Evolutionary conservation across 139 green algal species (phyloP).

Genomic region (Chlamydomonas asymmetrica): DNA sequence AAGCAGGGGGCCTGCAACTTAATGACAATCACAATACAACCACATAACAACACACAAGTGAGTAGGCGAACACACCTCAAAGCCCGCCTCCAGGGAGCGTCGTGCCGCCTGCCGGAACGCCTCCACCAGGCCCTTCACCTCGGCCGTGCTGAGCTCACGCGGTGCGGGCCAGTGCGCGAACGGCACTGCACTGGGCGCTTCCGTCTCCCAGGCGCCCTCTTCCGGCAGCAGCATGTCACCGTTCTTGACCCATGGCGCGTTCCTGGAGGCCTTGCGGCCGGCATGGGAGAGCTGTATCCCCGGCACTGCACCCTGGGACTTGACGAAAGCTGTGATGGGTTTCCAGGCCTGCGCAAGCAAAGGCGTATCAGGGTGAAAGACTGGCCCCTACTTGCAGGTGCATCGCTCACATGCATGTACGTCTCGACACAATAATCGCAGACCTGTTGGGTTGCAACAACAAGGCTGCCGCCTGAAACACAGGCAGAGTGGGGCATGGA

Average conservation of each 20-base stretch:
- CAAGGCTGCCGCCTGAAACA: too few relatives aligned
- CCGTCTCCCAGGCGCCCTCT: background rate
- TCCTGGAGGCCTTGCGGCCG: slow-evolving; percentile 14
- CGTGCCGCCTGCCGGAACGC: slow-evolving; percentile 9
- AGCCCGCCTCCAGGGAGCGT: slow-evolving; percentile 8
- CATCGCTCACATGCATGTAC: too few relatives aligned
- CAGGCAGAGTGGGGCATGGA: too few relatives aligned
- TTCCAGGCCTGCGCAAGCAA: background rate
- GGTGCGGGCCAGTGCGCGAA: background rate
- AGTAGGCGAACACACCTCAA: too few relatives aligned
- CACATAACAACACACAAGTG: too few relatives aligned
- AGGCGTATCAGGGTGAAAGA: too few relatives aligned
- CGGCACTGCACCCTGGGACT: background rate
- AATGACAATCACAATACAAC: too few relatives aligned
- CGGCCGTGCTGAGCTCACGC: background rate
- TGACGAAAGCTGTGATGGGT: slow-evolving; percentile 4
- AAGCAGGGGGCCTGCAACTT: too few relatives aligned
- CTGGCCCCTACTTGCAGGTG: too few relatives aligned
- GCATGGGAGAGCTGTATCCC: slow-evolving; percentile 18
- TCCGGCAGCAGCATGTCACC: too few relatives aligned
- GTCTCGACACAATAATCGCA: too few relatives aligned
- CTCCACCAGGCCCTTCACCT: background rate
- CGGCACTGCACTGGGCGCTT: slow-evolving; percentile 5
- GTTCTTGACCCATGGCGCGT: background rate
- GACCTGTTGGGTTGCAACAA: too few relatives aligned